phyloP scores from a whole-genome alignment of 257 asterid genomes.

The Agastache rugosa region DNA sequence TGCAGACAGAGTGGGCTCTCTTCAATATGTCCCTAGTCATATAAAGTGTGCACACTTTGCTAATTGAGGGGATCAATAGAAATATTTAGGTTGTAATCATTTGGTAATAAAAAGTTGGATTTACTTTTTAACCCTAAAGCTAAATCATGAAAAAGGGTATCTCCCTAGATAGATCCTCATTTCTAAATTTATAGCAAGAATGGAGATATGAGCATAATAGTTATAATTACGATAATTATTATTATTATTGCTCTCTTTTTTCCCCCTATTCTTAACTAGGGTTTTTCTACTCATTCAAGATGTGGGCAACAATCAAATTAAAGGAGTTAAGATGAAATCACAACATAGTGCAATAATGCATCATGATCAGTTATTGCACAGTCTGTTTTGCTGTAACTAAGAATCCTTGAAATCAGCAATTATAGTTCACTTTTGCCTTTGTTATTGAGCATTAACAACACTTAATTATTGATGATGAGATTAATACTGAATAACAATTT shows the following conservation, averaged over 20 bases:
- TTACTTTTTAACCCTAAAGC: slow-evolving; percentile 66
- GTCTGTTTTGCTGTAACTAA: slow-evolving; percentile 2
- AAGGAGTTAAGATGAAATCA: background rate
- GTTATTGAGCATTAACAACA: slow-evolving; percentile 20
- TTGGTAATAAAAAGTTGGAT: slow-evolving; percentile 60
- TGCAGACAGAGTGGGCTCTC: slow-evolving; percentile 66
- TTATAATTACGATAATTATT: slow-evolving; percentile 27
- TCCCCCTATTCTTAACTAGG: background rate
- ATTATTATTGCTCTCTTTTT: background rate
- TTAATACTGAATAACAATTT: slow-evolving; percentile 28
- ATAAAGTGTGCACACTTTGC: slow-evolving; percentile 50
- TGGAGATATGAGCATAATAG: slow-evolving; percentile 10
- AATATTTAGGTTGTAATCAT: slow-evolving; percentile 56
- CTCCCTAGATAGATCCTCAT: slow-evolving; percentile 52
- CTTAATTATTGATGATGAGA: slow-evolving; percentile 30
- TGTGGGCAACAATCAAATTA: background rate
- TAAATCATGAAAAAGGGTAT: slow-evolving; percentile 61
- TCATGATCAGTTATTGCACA: slow-evolving; percentile 6
- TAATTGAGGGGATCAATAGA: slow-evolving; percentile 39
- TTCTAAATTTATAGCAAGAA: slow-evolving; percentile 30
- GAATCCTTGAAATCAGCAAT: slow-evolving; percentile 31
- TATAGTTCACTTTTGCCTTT: slow-evolving; percentile 47
- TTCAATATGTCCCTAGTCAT: slow-evolving; percentile 42
- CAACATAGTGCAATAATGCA: background rate
- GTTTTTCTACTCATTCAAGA: slow-evolving; percentile 12